Percentiles rank a stretch among this genome's conserved stretches.
Evolutionary conservation across 176 grass and related monocot genomes (phyloP).

Genomic region (Oryza glaberrima): DNA sequence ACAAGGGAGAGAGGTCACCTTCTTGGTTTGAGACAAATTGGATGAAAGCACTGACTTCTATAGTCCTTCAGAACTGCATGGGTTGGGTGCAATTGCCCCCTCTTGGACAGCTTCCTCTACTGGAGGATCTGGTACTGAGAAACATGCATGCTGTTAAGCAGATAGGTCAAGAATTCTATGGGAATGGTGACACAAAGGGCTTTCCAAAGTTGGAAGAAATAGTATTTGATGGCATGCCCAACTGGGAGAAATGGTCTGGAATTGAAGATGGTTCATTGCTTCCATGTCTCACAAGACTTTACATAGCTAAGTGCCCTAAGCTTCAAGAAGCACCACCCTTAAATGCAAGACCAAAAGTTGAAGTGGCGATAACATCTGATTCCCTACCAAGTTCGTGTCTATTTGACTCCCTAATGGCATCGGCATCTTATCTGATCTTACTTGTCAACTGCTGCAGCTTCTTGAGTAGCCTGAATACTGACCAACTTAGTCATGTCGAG

Average conservation of each 20-base stretch:
- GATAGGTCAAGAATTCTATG: slow-evolving; percentile 52
- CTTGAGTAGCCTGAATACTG: slow-evolving; percentile 17
- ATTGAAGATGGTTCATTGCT: slow-evolving; percentile 30
- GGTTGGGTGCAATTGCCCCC: slow-evolving; percentile 46
- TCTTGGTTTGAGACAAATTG: slow-evolving; percentile 56
- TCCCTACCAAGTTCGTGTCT: slow-evolving; percentile 26
- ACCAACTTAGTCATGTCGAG: slow-evolving; percentile 38
- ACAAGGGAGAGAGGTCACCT: slow-evolving; percentile 45
- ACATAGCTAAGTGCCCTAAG: slow-evolving; percentile 50
- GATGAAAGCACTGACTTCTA: slow-evolving; percentile 31
- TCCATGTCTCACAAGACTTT: slow-evolving; percentile 47
- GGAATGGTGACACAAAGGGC: slow-evolving; percentile 29
- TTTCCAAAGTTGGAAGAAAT: slow-evolving; percentile 61
- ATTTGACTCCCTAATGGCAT: slow-evolving; percentile 42
- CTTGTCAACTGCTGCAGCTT: slow-evolving; percentile 38
- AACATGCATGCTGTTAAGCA: slow-evolving; percentile 37
- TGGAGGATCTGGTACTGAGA: slow-evolving; percentile 43
- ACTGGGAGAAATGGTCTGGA: slow-evolving; percentile 46
- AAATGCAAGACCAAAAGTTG: slow-evolving; percentile 50
- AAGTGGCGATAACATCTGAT: slow-evolving; percentile 46
- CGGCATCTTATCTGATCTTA: slow-evolving; percentile 29
- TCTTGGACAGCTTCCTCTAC: slow-evolving; percentile 59
- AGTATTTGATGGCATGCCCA: slow-evolving; percentile 42
- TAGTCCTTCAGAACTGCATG: slow-evolving; percentile 38
- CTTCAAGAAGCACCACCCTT: slow-evolving; percentile 41